Conservation (phyloP, 805 yeast species). For the Yamadazyma insecticola region DNA sequence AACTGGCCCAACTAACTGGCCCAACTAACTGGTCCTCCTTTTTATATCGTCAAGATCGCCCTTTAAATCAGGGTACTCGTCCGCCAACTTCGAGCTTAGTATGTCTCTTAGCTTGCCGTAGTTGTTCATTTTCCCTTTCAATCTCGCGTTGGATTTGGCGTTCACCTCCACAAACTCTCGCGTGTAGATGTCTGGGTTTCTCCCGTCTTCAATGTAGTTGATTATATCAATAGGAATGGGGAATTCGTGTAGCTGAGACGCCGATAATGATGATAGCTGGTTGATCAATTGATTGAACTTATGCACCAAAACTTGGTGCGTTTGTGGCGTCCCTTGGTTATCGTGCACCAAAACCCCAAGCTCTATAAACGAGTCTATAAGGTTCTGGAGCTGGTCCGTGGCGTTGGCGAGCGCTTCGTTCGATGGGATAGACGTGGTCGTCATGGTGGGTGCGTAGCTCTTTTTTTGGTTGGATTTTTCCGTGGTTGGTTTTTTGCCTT, state of each 20-base stretch:
- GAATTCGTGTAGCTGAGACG: conserved; percentile 29
- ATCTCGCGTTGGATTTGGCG: conserved; percentile 81
- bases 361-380: conserved; percentile 74
- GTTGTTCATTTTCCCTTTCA: conserved; percentile 80
- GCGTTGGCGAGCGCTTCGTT: conserved; percentile 22
- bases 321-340: conserved; percentile 82
- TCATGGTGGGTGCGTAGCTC: conserved; percentile 22
- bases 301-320: conserved; percentile 46
- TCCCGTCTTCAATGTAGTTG: conserved; percentile 89
- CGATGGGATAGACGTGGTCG: conserved; percentile 22
- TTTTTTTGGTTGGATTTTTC: too few relatives aligned
- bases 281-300: conserved; percentile 39
- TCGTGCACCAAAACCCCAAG: conserved; percentile 91
- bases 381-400: conserved; percentile 25
- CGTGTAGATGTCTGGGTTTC: conserved; percentile 96
- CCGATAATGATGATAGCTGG: conserved; percentile 30
- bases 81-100: conserved; percentile 62
- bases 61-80: conserved; percentile 75
- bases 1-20: too few relatives aligned
- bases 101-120: conserved; percentile 57
- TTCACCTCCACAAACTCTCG: conserved; percentile 94
- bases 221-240: conserved; percentile 80
- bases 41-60: conserved; percentile 54
- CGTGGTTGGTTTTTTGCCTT: too few relatives aligned
- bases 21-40: conserved; percentile 37